Evolutionary conservation across 164 flowering plant species (phyloP).

Genomic region (Sextonia rubra): DNA sequence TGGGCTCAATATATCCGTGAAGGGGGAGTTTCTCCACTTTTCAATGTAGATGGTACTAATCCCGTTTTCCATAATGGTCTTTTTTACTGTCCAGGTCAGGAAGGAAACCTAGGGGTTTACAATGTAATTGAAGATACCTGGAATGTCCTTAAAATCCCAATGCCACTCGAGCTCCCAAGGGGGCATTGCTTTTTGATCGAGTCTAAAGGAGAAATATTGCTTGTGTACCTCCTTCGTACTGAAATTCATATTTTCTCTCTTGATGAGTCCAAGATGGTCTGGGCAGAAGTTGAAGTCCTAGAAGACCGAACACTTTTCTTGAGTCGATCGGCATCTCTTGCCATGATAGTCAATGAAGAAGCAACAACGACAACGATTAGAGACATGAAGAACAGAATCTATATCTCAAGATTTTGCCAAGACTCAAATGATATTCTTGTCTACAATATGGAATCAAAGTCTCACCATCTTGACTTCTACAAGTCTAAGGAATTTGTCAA

Average conservation of each 20-base stretch:
- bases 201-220: slow-evolving; percentile 3
- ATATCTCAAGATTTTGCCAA: not conserved
- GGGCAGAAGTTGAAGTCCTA: slow-evolving; percentile 3
- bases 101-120: slow-evolving; percentile 8
- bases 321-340: slow-evolving; percentile 2
- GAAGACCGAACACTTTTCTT: slow-evolving; percentile 2
- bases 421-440: not conserved
- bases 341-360: not conserved
- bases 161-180: not conserved
- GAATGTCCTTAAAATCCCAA: slow-evolving; percentile 4
- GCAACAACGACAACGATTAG: too few species aligned
- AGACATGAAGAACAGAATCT: not conserved
- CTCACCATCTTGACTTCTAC: not conserved
- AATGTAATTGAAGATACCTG: not conserved
- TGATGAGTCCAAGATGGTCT: not conserved
- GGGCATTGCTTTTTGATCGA: not conserved
- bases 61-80: slow-evolving; percentile 8
- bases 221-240: not conserved
- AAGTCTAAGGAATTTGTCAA: not conserved
- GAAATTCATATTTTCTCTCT: slow-evolving; percentile 1
- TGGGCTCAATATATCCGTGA: not conserved
- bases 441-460: not conserved
- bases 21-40: not conserved
- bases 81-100: slow-evolving; percentile 4
- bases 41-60: not conserved